These are phyloP conservation scores for Cutaneotrichosporon dermatis DNA, from an alignment of 1,284 basidiomycete species.

Conservation along the genomic window DNA sequence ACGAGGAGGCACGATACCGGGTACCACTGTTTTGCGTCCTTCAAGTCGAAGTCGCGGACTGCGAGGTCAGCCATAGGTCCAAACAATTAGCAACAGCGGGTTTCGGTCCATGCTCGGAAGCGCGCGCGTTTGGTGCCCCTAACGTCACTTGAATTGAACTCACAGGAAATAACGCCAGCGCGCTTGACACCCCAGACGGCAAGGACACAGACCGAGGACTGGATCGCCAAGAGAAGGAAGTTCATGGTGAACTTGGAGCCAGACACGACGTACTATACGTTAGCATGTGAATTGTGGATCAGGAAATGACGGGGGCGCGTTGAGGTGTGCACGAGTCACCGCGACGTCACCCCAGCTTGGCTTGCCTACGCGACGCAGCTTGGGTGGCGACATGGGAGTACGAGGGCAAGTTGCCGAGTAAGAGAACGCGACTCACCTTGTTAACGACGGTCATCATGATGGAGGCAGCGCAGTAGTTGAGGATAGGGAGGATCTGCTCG, in stretches of 20 bases:
- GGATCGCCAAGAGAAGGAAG: conserved; percentile 87
- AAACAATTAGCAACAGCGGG: neutral
- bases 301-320: too few relatives aligned
- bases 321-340: neutral
- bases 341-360: neutral
- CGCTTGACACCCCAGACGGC: conserved; percentile 73
- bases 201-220: conserved; percentile 77
- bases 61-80: neutral
- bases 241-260: conserved; percentile 95
- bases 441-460: conserved; percentile 98
- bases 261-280: conserved; percentile 81
- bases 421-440: conserved; percentile 59
- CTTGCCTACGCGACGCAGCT: too few relatives aligned
- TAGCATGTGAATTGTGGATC: neutral
- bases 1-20: conserved; percentile 91
- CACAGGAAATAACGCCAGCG: conserved; percentile 72
- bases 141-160: conserved; percentile 11
- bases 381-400: too few relatives aligned
- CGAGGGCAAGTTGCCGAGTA: too few relatives aligned
- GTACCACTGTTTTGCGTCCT: conserved; percentile 89
- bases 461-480: conserved; percentile 88
- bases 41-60: conserved; percentile 73
- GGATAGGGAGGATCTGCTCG: conserved; percentile 62
- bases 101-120: neutral
- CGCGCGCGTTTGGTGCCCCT: too few relatives aligned